Conservation (phyloP, 2,329 filamentous ascomycete genomes). For the Ascochyta koolunga region DNA sequence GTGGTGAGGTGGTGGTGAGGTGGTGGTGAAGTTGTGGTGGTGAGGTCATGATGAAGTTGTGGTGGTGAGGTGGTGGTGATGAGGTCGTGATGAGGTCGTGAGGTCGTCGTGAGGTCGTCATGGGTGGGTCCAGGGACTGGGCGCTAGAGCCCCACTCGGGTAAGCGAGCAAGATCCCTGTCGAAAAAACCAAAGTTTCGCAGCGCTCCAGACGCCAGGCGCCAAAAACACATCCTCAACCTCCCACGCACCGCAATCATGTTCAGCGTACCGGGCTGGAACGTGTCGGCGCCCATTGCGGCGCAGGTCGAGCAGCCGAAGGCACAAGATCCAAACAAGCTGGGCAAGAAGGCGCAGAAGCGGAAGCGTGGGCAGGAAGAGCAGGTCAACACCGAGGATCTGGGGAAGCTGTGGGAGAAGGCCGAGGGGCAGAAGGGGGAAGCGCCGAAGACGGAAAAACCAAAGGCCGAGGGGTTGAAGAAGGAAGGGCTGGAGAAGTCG, state of each 20-base stretch:
- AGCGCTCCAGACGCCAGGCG: neutral
- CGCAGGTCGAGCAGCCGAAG: slow-evolving; percentile 62
- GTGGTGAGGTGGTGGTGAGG: neutral
- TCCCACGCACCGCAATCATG: slow-evolving; percentile 59
- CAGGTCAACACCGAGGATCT: slow-evolving; percentile 73
- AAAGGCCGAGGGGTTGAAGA: slow-evolving; percentile 58
- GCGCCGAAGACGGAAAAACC: slow-evolving; percentile 59
- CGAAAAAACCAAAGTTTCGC: slow-evolving; percentile 9
- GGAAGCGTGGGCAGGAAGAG: slow-evolving; percentile 69
- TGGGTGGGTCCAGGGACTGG: neutral
- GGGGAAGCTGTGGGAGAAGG: slow-evolving; percentile 50
- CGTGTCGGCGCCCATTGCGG: slow-evolving; percentile 74
- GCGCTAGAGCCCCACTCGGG: slow-evolving; percentile 10
- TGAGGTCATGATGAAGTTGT: no score
- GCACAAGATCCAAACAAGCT: slow-evolving; percentile 47
- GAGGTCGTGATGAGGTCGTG: no score
- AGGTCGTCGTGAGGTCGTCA: neutral
- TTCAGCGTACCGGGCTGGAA: slow-evolving; percentile 96
- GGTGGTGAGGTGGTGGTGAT: no score
- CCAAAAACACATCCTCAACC: neutral
- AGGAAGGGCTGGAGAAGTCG: neutral
- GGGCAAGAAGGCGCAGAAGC: slow-evolving; percentile 64
- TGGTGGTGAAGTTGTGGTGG: no score
- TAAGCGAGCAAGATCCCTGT: slow-evolving; percentile 9
- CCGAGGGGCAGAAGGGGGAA: slow-evolving; percentile 58